These are phyloP conservation scores for Microascus cirrosus DNA, from an alignment of 2,329 filamentous ascomycete species.

Conservation along the genomic window DNA sequence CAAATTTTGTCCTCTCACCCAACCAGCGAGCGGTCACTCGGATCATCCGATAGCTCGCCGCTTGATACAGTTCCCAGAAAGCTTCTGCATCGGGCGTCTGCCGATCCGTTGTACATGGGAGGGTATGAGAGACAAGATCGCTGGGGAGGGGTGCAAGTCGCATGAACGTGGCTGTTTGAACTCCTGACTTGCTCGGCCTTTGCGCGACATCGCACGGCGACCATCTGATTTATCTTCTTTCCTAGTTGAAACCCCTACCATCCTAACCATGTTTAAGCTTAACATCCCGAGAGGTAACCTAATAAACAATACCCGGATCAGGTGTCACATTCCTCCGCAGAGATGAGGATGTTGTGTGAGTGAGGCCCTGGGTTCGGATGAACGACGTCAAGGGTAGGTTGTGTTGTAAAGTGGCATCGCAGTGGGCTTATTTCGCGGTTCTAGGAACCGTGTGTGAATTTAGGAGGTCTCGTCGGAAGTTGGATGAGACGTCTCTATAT, in stretches of 20 bases:
- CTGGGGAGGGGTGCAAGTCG: background rate
- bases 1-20: background rate
- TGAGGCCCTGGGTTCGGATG: background rate
- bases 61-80: background rate
- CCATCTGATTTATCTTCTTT: background rate
- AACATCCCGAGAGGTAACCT: background rate
- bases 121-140: background rate
- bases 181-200: background rate
- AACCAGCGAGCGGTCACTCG: background rate
- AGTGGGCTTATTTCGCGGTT: background rate
- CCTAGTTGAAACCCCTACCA: background rate
- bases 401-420: background rate
- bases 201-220: background rate
- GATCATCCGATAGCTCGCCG: no score
- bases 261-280: background rate
- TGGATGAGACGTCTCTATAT: background rate
- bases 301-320: background rate
- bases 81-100: background rate
- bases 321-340: background rate
- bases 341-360: background rate
- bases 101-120: background rate
- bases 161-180: background rate
- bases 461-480: background rate
- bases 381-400: background rate
- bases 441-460: background rate